phyloP scores from a whole-genome alignment of 2,329 filamentous ascomycete species.

The Neospermospora avenae region DNA sequence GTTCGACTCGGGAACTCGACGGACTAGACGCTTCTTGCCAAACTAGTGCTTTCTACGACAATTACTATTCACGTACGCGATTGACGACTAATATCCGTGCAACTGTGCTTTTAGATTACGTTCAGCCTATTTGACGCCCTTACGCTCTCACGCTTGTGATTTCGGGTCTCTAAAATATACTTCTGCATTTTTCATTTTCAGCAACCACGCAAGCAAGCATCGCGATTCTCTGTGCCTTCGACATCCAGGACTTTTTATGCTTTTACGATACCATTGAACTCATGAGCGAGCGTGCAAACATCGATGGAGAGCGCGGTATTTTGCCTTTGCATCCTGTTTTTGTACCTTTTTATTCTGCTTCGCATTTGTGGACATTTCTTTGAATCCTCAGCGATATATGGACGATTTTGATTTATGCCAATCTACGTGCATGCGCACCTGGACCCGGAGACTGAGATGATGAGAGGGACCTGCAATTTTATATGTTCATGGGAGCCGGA shows the following conservation, averaged over 20 bases:
- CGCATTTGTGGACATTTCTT: neutral
- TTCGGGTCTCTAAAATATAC: neutral
- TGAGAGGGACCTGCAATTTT: neutral
- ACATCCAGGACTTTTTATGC: conserved; percentile 9
- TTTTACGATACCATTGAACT: conserved; percentile 18
- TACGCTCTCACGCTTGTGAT: neutral
- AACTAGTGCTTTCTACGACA: conserved; percentile 27
- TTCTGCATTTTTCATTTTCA: neutral
- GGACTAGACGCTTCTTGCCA: conserved; percentile 20
- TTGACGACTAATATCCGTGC: conserved; percentile 8
- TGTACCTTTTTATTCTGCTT: neutral
- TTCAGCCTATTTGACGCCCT: conserved; percentile 1
- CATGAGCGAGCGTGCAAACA: conserved; percentile 13
- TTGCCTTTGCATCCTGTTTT: conserved; percentile 7
- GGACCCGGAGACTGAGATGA: neutral
- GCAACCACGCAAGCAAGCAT: neutral
- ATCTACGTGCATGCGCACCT: neutral
- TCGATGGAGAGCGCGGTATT: conserved; percentile 17
- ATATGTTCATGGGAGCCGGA: neutral
- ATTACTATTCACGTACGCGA: conserved; percentile 16
- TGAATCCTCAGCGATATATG: neutral
- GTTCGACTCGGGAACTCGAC: conserved; percentile 15
- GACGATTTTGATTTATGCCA: neutral
- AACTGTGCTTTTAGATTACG: conserved; percentile 2
- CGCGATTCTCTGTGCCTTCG: conserved; percentile 1